Evolutionary conservation across 495 filamentous ascomycete species (phyloP).

Genomic region (Staphylotrichum tortipilum): DNA sequence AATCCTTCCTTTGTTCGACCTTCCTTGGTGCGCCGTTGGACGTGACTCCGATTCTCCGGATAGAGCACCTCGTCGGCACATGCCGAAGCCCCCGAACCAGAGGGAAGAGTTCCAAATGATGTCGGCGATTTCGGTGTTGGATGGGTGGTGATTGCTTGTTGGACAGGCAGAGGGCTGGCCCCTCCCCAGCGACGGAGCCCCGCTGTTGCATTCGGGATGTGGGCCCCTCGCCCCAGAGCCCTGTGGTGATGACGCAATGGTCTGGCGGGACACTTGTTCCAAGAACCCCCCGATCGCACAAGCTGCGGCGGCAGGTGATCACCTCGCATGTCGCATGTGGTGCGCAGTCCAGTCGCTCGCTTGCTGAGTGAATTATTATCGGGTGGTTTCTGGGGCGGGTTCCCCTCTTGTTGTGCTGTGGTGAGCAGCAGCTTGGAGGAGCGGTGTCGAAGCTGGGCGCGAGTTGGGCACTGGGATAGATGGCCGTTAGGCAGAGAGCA

Average conservation of each 20-base stretch:
- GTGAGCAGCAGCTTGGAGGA: too few species aligned
- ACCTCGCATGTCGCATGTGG: too few species aligned
- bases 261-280: background rate
- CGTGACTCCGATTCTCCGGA: background rate
- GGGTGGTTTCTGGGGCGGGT: too few species aligned
- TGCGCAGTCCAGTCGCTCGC: too few species aligned
- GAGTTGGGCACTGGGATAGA: too few species aligned
- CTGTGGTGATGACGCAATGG: slow-evolving; percentile 15
- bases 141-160: too few species aligned
- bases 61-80: background rate
- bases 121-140: too few species aligned
- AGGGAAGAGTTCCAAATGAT: background rate
- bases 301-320: too few species aligned
- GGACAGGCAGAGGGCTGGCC: too few species aligned
- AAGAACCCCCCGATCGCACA: background rate
- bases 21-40: background rate
- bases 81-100: background rate
- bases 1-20: background rate
- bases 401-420: too few species aligned
- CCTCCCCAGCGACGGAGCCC: background rate
- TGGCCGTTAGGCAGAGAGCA: slow-evolving; percentile 4
- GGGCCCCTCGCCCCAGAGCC: background rate
- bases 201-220: slow-evolving; percentile 5
- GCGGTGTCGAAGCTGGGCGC: too few species aligned
- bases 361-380: too few species aligned